A percentile compares a stretch with the other conserved stretches of the same genome.
Evolutionary conservation across 1,284 basidiomycete genomes (phyloP).

Genomic region (Fomitiporia mediterranea): DNA sequence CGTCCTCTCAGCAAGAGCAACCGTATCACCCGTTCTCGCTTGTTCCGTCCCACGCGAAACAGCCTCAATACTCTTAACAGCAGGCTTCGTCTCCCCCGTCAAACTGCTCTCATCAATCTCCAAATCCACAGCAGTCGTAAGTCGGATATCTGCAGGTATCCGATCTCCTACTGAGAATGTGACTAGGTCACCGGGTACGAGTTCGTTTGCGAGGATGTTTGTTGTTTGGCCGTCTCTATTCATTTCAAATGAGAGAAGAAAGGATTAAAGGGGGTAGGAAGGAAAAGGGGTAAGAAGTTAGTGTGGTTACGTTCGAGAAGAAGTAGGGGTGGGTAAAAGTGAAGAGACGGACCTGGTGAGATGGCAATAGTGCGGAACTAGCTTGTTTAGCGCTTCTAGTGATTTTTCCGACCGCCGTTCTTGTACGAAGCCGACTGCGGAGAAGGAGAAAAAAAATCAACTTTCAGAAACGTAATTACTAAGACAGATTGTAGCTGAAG

Average conservation of each 20-base stretch:
- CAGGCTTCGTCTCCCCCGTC: conserved; percentile 88
- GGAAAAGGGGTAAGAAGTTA: neutral
- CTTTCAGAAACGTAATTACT: neutral
- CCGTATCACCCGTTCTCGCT: conserved; percentile 40
- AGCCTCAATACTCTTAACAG: conserved; percentile 62
- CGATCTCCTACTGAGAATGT: conserved; percentile 91
- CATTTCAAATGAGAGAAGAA: conserved; percentile 3
- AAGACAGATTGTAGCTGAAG: conserved; percentile 2
- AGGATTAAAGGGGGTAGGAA: neutral
- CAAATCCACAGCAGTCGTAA: conserved; percentile 74
- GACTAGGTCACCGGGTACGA: conserved; percentile 93
- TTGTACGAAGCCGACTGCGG: conserved; percentile 97
- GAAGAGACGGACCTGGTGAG: conserved; percentile 61
- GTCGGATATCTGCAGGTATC: conserved; percentile 88
- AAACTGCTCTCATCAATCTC: conserved; percentile 95
- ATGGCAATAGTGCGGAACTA: conserved; percentile 95
- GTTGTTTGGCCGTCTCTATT: conserved; percentile 66
- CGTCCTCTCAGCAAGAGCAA: conserved; percentile 79
- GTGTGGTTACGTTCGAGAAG: neutral
- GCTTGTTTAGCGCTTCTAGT: conserved; percentile 91
- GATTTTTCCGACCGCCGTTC: conserved; percentile 94
- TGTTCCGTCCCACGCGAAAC: conserved; percentile 16
- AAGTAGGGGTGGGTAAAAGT: neutral
- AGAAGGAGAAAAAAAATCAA: conserved; percentile 10
- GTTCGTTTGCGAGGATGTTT: conserved; percentile 86